Percentiles rank a stretch among this genome's conserved stretches.
Evolutionary conservation across 202 grass and related monocot genomes (phyloP).

Genomic region (Cymbopogon flexuosus): DNA sequence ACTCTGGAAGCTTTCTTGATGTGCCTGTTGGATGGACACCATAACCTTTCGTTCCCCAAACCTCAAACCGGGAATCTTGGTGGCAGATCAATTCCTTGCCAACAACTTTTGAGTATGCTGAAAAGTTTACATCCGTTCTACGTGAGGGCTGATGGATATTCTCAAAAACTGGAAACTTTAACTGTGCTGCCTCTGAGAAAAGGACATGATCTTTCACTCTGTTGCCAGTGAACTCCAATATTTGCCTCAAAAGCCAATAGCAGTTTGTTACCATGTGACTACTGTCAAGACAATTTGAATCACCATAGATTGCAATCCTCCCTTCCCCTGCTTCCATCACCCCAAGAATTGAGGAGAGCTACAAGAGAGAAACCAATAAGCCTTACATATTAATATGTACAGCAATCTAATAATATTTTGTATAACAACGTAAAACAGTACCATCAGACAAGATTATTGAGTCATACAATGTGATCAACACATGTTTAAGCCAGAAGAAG

Average conservation of each 20-base stretch:
- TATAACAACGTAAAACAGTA: neutral
- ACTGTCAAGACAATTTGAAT: slow-evolving; percentile 97
- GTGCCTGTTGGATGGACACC: slow-evolving; percentile 55
- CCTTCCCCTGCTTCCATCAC: slow-evolving; percentile 62
- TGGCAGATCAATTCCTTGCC: slow-evolving; percentile 85
- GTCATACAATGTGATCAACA: neutral
- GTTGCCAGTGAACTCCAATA: slow-evolving; percentile 81
- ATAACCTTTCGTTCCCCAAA: slow-evolving; percentile 84
- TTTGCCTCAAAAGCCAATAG: slow-evolving; percentile 87
- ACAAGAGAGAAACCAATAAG: slow-evolving; percentile 31
- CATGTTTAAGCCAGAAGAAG: neutral
- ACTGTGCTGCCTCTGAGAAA: slow-evolving; percentile 66
- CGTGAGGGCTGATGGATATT: slow-evolving; percentile 48
- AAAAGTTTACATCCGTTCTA: slow-evolving; percentile 87
- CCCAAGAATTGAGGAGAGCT: slow-evolving; percentile 85
- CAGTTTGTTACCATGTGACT: slow-evolving; percentile 99
- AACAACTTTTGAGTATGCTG: slow-evolving; percentile 62
- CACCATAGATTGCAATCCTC: slow-evolving; percentile 76
- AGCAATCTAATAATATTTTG: neutral
- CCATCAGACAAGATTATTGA: neutral
- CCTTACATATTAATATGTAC: neutral
- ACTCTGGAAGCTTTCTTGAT: slow-evolving; percentile 63
- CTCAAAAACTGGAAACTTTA: slow-evolving; percentile 52
- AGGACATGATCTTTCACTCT: slow-evolving; percentile 78
- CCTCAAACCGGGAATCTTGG: slow-evolving; percentile 71